Conservation (phyloP, 2,329 filamentous ascomycete genomes). For the Hymenoscyphus repandus region DNA sequence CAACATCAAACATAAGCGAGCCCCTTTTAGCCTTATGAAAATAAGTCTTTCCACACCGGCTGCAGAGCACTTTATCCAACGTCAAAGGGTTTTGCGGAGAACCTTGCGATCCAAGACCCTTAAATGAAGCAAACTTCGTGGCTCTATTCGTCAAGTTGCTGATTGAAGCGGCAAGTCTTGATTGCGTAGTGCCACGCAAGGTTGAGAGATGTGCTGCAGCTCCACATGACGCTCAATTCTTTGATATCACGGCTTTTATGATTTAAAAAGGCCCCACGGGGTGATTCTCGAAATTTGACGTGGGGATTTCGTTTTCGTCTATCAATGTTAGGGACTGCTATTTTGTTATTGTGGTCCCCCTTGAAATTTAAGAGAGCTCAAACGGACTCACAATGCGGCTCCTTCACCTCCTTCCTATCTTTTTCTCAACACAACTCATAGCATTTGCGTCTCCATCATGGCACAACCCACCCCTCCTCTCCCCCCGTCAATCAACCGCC, state of each 20-base stretch:
- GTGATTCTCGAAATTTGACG: not conserved
- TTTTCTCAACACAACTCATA: not conserved
- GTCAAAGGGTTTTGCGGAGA: not conserved
- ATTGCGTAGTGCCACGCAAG: not conserved
- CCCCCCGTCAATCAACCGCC: not conserved
- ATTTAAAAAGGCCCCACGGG: not conserved
- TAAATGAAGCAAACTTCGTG: not conserved
- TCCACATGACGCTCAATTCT: not conserved
- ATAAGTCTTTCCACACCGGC: not conserved
- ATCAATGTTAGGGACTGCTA: not conserved
- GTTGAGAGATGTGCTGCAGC: not conserved
- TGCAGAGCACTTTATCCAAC: constrained; percentile 4
- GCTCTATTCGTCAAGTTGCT: not conserved
- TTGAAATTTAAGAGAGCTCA: not conserved
- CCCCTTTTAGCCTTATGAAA: constrained; percentile 3
- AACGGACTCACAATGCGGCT: not conserved
- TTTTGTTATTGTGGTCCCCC: no score
- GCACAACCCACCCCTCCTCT: not conserved
- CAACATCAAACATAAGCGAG: not conserved
- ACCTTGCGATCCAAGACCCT: not conserved
- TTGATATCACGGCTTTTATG: not conserved
- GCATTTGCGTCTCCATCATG: not conserved
- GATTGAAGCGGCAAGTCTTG: not conserved
- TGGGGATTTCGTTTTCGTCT: not conserved
- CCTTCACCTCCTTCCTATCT: not conserved